Evolutionary conservation across 768 basidiomycete genomes (phyloP).

Genomic region (Xerocomellus intermedius): DNA sequence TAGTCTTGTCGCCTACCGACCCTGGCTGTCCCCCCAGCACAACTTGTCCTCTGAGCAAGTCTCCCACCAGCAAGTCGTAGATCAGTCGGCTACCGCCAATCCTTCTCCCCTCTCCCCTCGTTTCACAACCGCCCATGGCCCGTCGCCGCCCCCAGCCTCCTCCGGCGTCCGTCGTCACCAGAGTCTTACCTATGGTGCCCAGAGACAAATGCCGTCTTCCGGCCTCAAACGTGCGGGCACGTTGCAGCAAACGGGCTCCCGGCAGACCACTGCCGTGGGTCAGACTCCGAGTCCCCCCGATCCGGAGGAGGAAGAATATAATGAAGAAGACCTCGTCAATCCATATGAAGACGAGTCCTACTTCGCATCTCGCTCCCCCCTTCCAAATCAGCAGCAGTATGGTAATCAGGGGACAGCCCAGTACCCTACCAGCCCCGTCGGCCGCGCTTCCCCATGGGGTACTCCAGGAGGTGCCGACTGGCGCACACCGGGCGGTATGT

Average conservation of each 20-base stretch:
- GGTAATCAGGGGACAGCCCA: slow-evolving; percentile 34
- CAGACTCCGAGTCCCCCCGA: slow-evolving; percentile 48
- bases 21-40: slow-evolving; percentile 17
- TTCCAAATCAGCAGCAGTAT: slow-evolving; percentile 43
- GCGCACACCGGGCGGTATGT: slow-evolving; percentile 43
- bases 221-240: slow-evolving; percentile 78
- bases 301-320: slow-evolving; percentile 55
- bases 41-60: slow-evolving; percentile 20
- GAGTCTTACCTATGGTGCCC: slow-evolving; percentile 71
- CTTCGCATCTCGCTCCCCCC: slow-evolving; percentile 45
- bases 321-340: slow-evolving; percentile 45
- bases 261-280: slow-evolving; percentile 27
- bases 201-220: slow-evolving; percentile 47
- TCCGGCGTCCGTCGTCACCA: slow-evolving; percentile 77
- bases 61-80: slow-evolving; percentile 50
- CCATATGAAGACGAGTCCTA: slow-evolving; percentile 54
- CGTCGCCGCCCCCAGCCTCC: slow-evolving; percentile 70
- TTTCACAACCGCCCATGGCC: slow-evolving; percentile 48
- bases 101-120: slow-evolving; percentile 66
- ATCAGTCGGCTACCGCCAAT: slow-evolving; percentile 38
- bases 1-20: neutral
- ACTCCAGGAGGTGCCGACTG: slow-evolving; percentile 55
- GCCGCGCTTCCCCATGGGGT: slow-evolving; percentile 66
- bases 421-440: slow-evolving; percentile 56
- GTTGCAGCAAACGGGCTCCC: slow-evolving; percentile 47